Percentiles rank a stretch among this genome's conserved stretches.
Evolutionary conservation across 2,329 filamentous ascomycete species (phyloP).

Genomic region (Diaporthe nobilis): DNA sequence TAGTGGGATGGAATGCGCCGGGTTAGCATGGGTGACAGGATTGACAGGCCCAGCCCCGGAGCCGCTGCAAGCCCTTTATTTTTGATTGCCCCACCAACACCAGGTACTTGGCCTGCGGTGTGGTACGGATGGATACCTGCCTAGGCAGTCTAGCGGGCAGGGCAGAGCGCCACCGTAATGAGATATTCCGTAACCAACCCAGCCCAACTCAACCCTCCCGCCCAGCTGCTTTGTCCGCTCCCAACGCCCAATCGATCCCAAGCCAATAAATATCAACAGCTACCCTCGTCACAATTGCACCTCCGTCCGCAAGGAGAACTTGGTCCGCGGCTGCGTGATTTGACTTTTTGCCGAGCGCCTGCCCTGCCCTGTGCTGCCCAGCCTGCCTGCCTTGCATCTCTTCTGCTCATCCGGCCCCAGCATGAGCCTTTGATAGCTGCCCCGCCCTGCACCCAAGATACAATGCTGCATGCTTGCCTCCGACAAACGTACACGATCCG

Average conservation of each 20-base stretch:
- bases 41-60: constrained; percentile 31
- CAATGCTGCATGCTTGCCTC: constrained; percentile 43
- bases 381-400: constrained; percentile 17
- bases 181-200: constrained; percentile 29
- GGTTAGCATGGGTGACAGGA: neutral
- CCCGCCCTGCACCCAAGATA: constrained; percentile 42
- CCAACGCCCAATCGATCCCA: constrained; percentile 15
- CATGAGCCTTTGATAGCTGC: constrained; percentile 41
- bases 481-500: constrained; percentile 43
- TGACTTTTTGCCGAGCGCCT: constrained; percentile 27
- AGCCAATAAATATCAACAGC: constrained; percentile 26
- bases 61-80: constrained; percentile 37
- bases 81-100: constrained; percentile 34
- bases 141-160: neutral
- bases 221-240: constrained; percentile 16
- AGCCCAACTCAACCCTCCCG: constrained; percentile 10
- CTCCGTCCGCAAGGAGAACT: neutral
- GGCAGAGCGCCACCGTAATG: constrained; percentile 5
- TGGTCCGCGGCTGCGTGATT: constrained; percentile 14
- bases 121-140: neutral
- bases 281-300: constrained; percentile 12
- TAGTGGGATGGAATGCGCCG: constrained; percentile 13
- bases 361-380: constrained; percentile 22
- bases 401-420: constrained; percentile 28
- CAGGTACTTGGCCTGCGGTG: constrained; percentile 12